These are phyloP conservation scores for Talaromyces sp. DNA, from an alignment of 2,329 filamentous ascomycete genomes.

Conservation along the genomic window DNA sequence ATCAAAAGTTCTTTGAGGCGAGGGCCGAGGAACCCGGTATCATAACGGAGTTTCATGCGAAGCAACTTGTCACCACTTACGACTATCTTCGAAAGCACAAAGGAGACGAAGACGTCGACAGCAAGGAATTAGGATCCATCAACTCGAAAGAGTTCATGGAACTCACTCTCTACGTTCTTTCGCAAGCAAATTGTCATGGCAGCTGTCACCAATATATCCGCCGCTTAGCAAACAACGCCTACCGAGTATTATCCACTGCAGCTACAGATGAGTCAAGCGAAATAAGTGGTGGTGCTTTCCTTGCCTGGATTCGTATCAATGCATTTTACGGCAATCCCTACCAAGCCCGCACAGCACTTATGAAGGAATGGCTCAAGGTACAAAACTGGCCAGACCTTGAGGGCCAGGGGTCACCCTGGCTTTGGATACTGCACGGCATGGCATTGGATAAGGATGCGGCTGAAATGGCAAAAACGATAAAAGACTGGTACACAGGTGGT, in stretches of 20 bases:
- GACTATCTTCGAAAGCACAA: constrained; percentile 50
- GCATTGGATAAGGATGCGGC: constrained; percentile 56
- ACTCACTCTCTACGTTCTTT: constrained; percentile 39
- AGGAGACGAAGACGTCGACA: constrained; percentile 31
- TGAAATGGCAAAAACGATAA: constrained; percentile 54
- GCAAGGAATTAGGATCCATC: constrained; percentile 34
- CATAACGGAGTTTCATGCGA: constrained; percentile 65
- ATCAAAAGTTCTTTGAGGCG: constrained; percentile 60
- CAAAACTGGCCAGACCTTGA: constrained; percentile 22
- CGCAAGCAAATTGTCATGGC: constrained; percentile 33
- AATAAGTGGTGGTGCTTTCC: constrained; percentile 37
- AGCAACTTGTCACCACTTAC: constrained; percentile 58
- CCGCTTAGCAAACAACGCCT: constrained; percentile 33
- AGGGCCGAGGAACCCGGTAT: constrained; percentile 47
- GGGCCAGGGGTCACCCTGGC: constrained; percentile 40
- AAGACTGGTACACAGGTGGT: constrained; percentile 50
- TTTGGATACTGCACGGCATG: constrained; percentile 58
- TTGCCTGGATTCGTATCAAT: constrained; percentile 50
- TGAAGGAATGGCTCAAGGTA: constrained; percentile 37
- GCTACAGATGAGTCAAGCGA: constrained; percentile 32
- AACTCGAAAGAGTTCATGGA: constrained; percentile 40
- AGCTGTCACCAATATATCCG: constrained; percentile 39
- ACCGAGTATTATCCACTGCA: constrained; percentile 38
- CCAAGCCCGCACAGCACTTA: constrained; percentile 51
- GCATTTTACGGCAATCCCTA: constrained; percentile 54